A percentile compares a stretch with the other conserved stretches of the same genome.
These are phyloP conservation scores for Diaporthe citriasiana DNA, from an alignment of 2,329 filamentous ascomycete species.

Conservation along the genomic window DNA sequence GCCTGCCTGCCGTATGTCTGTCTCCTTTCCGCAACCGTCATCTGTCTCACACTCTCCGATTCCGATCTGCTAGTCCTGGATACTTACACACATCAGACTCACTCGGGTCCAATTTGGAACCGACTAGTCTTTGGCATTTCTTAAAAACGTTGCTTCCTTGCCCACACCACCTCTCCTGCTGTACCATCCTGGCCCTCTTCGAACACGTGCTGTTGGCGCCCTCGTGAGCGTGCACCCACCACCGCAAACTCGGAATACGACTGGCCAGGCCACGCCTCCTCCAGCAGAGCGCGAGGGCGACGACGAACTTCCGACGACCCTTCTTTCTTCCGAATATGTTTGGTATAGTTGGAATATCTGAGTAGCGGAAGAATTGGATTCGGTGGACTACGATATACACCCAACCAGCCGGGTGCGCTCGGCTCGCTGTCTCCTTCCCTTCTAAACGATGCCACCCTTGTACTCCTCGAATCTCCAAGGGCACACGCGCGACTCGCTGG, in stretches of 20 bases:
- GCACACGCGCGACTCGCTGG: conserved; percentile 87
- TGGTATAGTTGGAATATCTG: background rate
- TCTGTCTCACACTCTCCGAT: conserved; percentile 10
- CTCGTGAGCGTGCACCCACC: background rate
- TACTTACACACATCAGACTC: conserved; percentile 1
- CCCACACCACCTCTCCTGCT: background rate
- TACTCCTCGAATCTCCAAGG: conserved; percentile 61
- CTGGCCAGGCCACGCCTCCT: background rate
- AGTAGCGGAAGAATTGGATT: conserved; percentile 36
- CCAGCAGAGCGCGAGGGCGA: background rate
- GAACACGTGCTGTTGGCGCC: background rate
- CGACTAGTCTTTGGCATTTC: background rate
- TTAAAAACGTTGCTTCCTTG: conserved; percentile 16
- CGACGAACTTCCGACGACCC: background rate
- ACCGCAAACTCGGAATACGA: conserved; percentile 7
- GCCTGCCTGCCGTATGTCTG: conserved; percentile 27
- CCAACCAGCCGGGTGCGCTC: conserved; percentile 25
- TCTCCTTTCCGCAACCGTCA: conserved; percentile 35
- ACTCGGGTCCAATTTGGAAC: background rate
- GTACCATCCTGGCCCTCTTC: background rate
- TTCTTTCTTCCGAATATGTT: conserved; percentile 38
- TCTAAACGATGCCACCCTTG: conserved; percentile 54
- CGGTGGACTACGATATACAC: conserved; percentile 21
- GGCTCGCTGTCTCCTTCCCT: conserved; percentile 31
- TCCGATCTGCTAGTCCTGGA: background rate